Conservation (phyloP, 1,284 basidiomycete species). For the Trametes polyzona region DNA sequence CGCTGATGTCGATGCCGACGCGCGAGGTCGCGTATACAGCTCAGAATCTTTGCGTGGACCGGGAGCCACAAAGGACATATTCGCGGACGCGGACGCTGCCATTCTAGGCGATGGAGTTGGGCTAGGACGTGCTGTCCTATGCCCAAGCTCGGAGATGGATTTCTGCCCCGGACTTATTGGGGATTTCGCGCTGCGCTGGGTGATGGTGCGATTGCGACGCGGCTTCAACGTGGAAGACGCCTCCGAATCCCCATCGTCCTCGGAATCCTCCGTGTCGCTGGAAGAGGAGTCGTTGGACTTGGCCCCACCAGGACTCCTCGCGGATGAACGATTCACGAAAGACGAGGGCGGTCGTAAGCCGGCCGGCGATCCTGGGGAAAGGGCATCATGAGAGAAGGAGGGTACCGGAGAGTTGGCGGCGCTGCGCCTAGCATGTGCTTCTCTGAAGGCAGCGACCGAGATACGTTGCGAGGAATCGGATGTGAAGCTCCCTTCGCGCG, state of each 20-base stretch:
- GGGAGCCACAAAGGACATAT: conserved; percentile 12
- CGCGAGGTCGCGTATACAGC: conserved; percentile 28
- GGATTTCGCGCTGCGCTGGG: conserved; percentile 30
- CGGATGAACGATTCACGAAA: conserved; percentile 17
- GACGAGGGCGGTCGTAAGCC: conserved; percentile 25
- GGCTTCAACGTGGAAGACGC: conserved; percentile 41
- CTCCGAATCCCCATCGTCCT: conserved; percentile 41
- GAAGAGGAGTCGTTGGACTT: conserved; percentile 12
- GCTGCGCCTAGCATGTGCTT: conserved; percentile 71
- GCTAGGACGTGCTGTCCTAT: conserved; percentile 17
- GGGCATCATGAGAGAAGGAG: conserved; percentile 51
- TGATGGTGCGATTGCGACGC: conserved; percentile 39
- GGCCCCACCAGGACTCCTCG: conserved; percentile 21
- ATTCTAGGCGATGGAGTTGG: conserved; percentile 22
- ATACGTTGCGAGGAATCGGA: conserved; percentile 72
- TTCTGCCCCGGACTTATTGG: conserved; percentile 20
- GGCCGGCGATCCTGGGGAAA: conserved; percentile 35
- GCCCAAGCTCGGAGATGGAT: conserved; percentile 36
- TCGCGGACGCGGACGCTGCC: conserved; percentile 20
- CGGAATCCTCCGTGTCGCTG: conserved; percentile 33
- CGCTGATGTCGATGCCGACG: conserved; percentile 45
- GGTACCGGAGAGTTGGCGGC: conserved; percentile 63
- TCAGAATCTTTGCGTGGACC: conserved; percentile 17
- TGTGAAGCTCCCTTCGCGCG: conserved; percentile 59
- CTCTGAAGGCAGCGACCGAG: conserved; percentile 77